Percentiles rank a stretch among this genome's conserved stretches.
phyloP scores from a whole-genome alignment of 2,329 filamentous ascomycete species.

The Trichoderma aggressivum region DNA sequence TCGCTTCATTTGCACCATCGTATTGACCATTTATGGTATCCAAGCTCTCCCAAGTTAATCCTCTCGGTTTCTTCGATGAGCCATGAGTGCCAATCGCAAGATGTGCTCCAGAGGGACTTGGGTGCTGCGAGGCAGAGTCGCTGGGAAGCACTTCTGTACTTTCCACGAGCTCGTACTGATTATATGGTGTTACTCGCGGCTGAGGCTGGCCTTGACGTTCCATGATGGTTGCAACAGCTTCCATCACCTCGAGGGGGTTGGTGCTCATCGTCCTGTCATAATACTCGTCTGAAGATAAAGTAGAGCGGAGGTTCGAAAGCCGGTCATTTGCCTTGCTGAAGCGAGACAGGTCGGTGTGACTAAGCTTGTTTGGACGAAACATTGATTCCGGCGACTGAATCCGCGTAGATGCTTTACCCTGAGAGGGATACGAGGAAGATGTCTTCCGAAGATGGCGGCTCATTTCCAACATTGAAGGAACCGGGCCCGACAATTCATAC shows the following conservation, averaged over 20 bases:
- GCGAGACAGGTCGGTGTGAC: conserved; percentile 29
- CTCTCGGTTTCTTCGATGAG: neutral
- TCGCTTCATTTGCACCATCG: conserved; percentile 26
- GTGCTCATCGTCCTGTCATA: conserved; percentile 18
- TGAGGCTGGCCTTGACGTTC: conserved; percentile 28
- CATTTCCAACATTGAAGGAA: neutral
- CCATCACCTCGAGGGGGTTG: conserved; percentile 23
- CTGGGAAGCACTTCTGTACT: conserved; percentile 28
- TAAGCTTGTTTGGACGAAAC: conserved; percentile 24
- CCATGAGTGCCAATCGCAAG: neutral
- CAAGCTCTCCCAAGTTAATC: conserved; percentile 3
- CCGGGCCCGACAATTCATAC: neutral
- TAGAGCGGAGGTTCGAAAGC: conserved; percentile 31
- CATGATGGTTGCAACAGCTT: conserved; percentile 25
- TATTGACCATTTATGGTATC: conserved; percentile 23
- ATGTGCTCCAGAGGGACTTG: neutral
- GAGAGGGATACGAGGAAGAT: conserved; percentile 33
- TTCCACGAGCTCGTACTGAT: conserved; percentile 28
- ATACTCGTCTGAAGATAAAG: neutral
- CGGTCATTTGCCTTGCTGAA: conserved; percentile 31
- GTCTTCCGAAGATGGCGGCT: conserved; percentile 24
- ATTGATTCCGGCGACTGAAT: conserved; percentile 31
- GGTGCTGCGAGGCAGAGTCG: conserved; percentile 24
- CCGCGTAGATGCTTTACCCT: conserved; percentile 22
- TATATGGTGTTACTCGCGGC: conserved; percentile 24